Evolutionary conservation across 306 rosid species (phyloP), one percentile per base, ranked within the genome.

Genomic region (Argentina anserina): DNA sequence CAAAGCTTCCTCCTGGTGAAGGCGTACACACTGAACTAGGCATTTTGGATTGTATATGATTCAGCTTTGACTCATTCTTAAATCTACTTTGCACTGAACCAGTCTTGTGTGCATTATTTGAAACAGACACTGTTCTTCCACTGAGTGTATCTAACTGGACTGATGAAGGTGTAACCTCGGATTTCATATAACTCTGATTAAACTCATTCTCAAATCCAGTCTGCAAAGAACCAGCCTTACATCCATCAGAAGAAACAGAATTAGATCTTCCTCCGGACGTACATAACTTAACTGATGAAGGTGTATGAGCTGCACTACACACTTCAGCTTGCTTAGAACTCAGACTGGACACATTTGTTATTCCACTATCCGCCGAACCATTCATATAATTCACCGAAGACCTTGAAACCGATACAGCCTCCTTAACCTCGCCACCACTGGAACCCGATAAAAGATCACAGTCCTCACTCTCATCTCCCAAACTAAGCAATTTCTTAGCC

Each of bases 401-500:
- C 52, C 78, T 78, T 55, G 75, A 64, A 77, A 39, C 65, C 14
- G 84, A 78, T 40, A 31, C 45, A 23, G 1, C 56, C 17, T 76
- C 69, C 79, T 49, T 68, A 61, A 9, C 47, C 62, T 71, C 78
- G 68, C 26, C 4, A 75, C 71, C 46, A 37, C 65, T 65, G 15
- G 72, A 79, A 12, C 78, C 82, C 69, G 68, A 84, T 72, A 42
- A 42, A 42, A 77, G 47, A 71, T 37, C 49, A 73, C 74, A 36
- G 69, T 78, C 75, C 69, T 12, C 58, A 67, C 58, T 71, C 4
- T 84, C 81, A 67, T 82, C 87, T 20, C 77, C 73, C 75, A 83
- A 75, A 40, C 87, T 92, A 41, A 90, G 83, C 62, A 93, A 76
- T 15, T 87, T 66, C 85, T 89, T 93, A 20, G 98, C 98, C 79